A percentile compares a stretch with the other conserved stretches of the same genome.
Evolutionary conservation across 169 alveolate species (phyloP).

Genomic region (Eimeria maxima): DNA sequence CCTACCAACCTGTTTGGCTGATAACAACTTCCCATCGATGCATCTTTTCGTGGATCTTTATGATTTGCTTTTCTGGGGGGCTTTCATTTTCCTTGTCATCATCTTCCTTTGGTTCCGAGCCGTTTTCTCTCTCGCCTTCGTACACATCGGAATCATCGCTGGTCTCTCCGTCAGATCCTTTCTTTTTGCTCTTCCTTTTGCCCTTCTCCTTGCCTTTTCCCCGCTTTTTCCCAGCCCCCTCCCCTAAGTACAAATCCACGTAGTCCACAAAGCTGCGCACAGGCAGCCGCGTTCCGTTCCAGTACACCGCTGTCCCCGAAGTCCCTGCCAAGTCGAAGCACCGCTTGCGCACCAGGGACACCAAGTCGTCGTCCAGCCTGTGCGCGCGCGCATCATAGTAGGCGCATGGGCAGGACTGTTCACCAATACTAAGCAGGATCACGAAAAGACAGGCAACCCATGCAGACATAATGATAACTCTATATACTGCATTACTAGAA

Average conservation of each 20-base stretch:
- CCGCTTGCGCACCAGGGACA: constrained; percentile 96
- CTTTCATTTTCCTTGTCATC: constrained; percentile 47
- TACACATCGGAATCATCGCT: constrained; percentile 31
- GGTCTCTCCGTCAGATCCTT: constrained; percentile 16
- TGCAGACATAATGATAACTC: not conserved
- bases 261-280: constrained; percentile 97
- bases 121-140: constrained; percentile 29
- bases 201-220: constrained; percentile 30
- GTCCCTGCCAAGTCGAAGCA: constrained; percentile 99
- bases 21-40: constrained; percentile 94
- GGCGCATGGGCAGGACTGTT: no score
- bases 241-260: constrained; percentile 95
- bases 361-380: constrained; percentile 86
- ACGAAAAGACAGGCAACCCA: not conserved
- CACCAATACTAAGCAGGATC: not conserved
- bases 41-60: constrained; percentile 86
- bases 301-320: constrained; percentile 95
- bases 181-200: constrained; percentile 4
- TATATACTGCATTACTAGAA: no score
- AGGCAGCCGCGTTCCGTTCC: constrained; percentile 94
- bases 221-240: constrained; percentile 21
- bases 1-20: constrained; percentile 85
- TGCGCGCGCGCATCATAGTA: not conserved
- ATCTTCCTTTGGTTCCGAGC: constrained; percentile 19
- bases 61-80: constrained; percentile 28